Base-by-base conservation (phyloP, 331 rosid species). In the Rhamnella rubrinervis region DNA sequence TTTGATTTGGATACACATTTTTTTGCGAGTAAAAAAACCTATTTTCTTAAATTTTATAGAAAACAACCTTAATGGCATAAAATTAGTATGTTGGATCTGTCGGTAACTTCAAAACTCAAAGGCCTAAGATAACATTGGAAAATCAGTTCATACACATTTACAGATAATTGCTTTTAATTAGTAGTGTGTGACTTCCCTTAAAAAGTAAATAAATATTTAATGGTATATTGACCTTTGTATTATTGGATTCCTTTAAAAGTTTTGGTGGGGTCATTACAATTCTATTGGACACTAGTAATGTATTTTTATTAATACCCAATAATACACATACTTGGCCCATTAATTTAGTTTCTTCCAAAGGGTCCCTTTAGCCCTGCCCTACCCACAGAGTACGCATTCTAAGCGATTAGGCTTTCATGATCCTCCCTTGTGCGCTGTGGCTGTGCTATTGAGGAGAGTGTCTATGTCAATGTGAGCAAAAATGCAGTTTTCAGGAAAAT, bases 181-280 rank as follows among this genome's bases (percentile, higher is more conserved):
- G 14, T 8, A 7, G 9, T 1, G 49, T 41, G 49, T 44, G 49
- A 44, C 11, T 44, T 44, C 11, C 49, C 49, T 44, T 44, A 9
- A 44, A 9, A 2, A 44, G 3, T 44, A 9, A 1, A 2, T 44
- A 44, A 44, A 44, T 44, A 44, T 44, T 44, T 9, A 38, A 23
- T 17, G 44, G 47, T 71, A 19, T 40, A 39, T 71, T 66, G 52
- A 61, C 64, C 19, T 41, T 17, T 7, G 12, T 21, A 37, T 64
- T 69, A 38, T 72, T 78, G 84, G 72, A 73, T 75, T 70, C 88
- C 56, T 38, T 37, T 20, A 41, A 28, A 51, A 60, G 59, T 40
- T 4, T 60, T 53, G 7, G 9, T 61, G 61, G 16, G 20, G 78
- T 73, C 84, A 44, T 67, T 37, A 46, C 78, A 68, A 55, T 63